These are phyloP conservation scores for Lactarius quietus DNA, from an alignment of 768 basidiomycete genomes.

Conservation along the genomic window DNA sequence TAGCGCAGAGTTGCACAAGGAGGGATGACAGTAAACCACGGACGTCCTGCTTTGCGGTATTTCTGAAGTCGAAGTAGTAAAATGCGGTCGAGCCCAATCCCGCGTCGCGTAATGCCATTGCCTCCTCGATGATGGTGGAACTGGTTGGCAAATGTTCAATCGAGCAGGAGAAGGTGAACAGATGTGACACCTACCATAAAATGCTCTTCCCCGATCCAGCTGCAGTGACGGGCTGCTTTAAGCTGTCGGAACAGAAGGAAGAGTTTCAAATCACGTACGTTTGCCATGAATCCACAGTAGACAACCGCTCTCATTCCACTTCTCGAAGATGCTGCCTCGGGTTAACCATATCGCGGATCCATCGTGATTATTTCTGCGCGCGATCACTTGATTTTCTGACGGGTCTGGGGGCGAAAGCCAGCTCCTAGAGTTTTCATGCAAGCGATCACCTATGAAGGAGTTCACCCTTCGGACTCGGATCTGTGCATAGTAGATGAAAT, in stretches of 20 bases:
- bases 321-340: neutral
- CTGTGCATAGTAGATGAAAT: neutral
- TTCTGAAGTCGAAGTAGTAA: too few species aligned
- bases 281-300: neutral
- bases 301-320: neutral
- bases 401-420: conserved; percentile 13
- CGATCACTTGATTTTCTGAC: conserved; percentile 5
- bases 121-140: too few species aligned
- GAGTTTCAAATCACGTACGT: neutral
- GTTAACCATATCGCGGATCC: neutral
- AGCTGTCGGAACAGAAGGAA: neutral
- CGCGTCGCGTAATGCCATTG: too few species aligned
- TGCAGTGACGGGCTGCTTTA: neutral
- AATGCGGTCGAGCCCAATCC: too few species aligned
- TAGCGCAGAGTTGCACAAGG: too few species aligned
- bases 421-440: neutral
- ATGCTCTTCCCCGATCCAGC: neutral
- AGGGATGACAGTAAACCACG: too few species aligned
- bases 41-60: too few species aligned
- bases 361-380: neutral
- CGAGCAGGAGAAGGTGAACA: accelerated
- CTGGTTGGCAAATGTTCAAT: too few species aligned
- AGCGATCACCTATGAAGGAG: neutral
- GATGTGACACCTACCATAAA: neutral
- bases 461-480: neutral